These are phyloP conservation scores for Raphidocelis subcapitata DNA, from an alignment of 139 green algal species.

Conservation along the genomic window DNA sequence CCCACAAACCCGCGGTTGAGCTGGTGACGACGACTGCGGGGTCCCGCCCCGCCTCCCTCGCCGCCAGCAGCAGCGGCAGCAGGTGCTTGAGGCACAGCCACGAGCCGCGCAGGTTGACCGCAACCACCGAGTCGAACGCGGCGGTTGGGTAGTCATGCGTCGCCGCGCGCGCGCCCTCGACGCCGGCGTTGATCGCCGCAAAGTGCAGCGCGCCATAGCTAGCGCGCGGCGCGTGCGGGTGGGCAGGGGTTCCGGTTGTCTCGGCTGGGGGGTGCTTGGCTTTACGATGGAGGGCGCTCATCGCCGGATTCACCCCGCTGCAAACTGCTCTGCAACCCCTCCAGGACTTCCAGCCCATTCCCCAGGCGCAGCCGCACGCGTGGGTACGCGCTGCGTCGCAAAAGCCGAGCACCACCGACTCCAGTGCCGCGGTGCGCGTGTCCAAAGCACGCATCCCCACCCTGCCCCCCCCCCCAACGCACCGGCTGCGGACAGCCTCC, in stretches of 20 bases:
- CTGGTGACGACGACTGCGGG: too few species aligned
- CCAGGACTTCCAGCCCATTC: conserved; percentile 7
- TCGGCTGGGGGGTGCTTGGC: too few species aligned
- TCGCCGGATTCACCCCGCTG: background rate
- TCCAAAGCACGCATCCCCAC: background rate
- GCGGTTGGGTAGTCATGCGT: conserved; percentile 15
- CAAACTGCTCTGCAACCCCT: conserved; percentile 1
- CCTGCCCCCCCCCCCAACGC: too few species aligned
- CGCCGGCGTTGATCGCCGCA: conserved; percentile 10
- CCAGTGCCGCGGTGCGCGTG: background rate
- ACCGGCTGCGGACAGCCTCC: conserved; percentile 7
- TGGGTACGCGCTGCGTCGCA: conserved; percentile 9
- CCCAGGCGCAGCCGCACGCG: conserved; percentile 12
- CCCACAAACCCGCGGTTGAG: too few species aligned
- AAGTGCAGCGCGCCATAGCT: conserved; percentile 14
- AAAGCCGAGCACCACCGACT: conserved; percentile 6
- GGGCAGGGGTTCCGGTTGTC: too few species aligned
- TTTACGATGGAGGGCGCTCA: background rate
- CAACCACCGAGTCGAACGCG: conserved; percentile 6
- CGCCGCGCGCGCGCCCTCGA: conserved; percentile 6
- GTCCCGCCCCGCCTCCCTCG: background rate
- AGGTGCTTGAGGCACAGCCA: conserved; percentile 18
- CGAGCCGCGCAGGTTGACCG: conserved; percentile 6
- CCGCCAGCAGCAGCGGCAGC: conserved; percentile 13
- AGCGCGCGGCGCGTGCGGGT: too few species aligned